Evolutionary conservation across 176 grass and related monocot species (phyloP), one percentile per base, ranked within the genome.

Genomic region (Triticum turgidum): DNA sequence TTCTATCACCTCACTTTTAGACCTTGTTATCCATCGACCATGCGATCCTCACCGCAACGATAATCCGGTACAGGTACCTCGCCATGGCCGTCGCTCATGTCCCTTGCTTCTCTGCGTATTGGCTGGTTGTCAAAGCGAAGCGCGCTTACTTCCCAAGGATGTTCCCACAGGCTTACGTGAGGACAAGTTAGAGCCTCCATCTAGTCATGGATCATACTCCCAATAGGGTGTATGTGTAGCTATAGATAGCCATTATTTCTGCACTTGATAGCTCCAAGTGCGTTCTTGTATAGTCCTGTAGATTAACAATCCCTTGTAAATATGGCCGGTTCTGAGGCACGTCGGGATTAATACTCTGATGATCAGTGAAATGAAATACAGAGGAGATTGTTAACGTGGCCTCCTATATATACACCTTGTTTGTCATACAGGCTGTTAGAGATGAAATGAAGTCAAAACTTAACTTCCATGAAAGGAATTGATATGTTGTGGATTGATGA

Each of bases 81-180:
- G 79, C 54, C 65, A 87, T 99, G 94, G 94, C 97, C 49, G 74
- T 96, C 72, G 82, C 71, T 80, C 97, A 99, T 29, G 73, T 99
- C 71, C 97, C 94, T 3, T 94, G 97, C 51, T 99, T 91, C 75
- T 76, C 68, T 81, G n/a, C 93, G 11, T 99, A 91, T 76, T 99
- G 94, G 94, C 32, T 79, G 13, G 70, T 91, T 17, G 92, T 93
- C 41, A 89, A 92, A 82, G 94, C 83, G 7, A 99, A 99, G 82
- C 78, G 82, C 54, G 59, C 80, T 27, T 89, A 93, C 64, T 89
- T 88, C 66, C 90, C 87, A 71, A 90, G 77, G 71, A 37, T 94
- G 76, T 96, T 99, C 44, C 90, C 90, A 22, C 54, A 78, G 81
- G 87, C 81, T 80, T 96, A 90, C 83, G 84, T 78, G 69, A 89